phyloP scores from a whole-genome alignment of 108 stramenopile species.

The Asterionellopsis glacialis region DNA sequence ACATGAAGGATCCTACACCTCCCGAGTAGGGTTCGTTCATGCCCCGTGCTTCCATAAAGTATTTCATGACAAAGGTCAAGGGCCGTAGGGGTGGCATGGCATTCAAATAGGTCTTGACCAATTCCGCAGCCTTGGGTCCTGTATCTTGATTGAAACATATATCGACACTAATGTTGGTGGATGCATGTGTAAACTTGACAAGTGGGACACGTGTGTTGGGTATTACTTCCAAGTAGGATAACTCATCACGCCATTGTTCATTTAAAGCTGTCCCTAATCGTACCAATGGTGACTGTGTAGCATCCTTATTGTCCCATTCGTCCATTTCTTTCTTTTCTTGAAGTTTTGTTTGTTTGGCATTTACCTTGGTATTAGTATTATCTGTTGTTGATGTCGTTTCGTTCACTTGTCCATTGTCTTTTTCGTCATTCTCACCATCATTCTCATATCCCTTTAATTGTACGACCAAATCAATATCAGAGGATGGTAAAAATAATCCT shows the following conservation, averaged over 20 bases:
- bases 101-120: constrained; percentile 75
- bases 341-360: constrained; percentile 18
- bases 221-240: constrained; percentile 87
- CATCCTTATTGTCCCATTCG: constrained; percentile 18
- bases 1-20: constrained; percentile 88
- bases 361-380: not conserved
- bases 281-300: constrained; percentile 30
- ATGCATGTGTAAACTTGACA: constrained; percentile 88
- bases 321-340: constrained; percentile 26
- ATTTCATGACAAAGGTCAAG: constrained; percentile 90
- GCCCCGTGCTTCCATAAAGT: constrained; percentile 85
- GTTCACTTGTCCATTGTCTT: constrained; percentile 3
- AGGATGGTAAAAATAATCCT: constrained; percentile 78
- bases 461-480: constrained; percentile 83
- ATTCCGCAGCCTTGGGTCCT: constrained; percentile 68
- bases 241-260: constrained; percentile 47
- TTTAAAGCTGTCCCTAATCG: constrained; percentile 53
- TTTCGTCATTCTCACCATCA: constrained; percentile 9
- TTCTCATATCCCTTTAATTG: constrained; percentile 17
- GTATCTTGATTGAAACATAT: constrained; percentile 79
- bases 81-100: constrained; percentile 86
- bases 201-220: constrained; percentile 87
- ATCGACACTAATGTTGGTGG: constrained; percentile 77
- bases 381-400: constrained; percentile 11
- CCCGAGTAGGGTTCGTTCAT: constrained; percentile 94